Evolutionary conservation across 1,139 yeast species (phyloP).

Genomic region (Candida frijolesensis): DNA sequence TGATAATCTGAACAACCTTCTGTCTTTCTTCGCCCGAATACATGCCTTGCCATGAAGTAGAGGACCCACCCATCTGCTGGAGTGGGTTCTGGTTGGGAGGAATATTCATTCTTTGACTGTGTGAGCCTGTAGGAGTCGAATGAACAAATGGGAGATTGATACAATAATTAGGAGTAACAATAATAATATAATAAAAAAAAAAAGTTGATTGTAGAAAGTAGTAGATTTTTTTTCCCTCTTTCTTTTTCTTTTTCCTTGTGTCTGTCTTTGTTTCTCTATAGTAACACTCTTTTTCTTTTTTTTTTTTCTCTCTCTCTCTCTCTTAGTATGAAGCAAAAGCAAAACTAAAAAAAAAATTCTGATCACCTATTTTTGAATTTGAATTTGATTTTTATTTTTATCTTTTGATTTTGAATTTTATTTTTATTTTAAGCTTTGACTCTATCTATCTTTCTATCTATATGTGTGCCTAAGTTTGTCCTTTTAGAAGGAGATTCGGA

Average conservation of each 20-base stretch:
- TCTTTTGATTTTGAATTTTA: background rate
- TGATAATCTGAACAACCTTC: slow-evolving; percentile 42
- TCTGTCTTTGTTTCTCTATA: background rate
- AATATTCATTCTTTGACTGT: slow-evolving; percentile 9
- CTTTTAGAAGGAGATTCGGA: too few species aligned
- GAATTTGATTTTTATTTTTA: background rate
- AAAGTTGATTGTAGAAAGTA: slow-evolving; percentile 1
- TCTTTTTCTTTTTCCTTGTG: background rate
- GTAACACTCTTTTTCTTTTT: background rate
- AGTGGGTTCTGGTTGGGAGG: slow-evolving; percentile 6
- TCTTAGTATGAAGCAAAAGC: too few species aligned
- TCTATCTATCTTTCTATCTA: background rate
- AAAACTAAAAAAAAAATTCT: background rate
- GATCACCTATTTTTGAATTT: background rate
- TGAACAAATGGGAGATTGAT: background rate
- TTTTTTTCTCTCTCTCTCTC: background rate
- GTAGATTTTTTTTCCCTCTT: background rate
- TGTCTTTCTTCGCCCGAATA: slow-evolving; percentile 45
- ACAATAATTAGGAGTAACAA: background rate
- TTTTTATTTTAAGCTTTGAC: too few species aligned
- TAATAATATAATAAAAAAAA: background rate
- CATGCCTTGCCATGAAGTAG: slow-evolving; percentile 38
- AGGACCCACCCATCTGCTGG: slow-evolving; percentile 7
- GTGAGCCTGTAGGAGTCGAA: too few species aligned
- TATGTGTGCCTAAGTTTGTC: background rate